Percentiles rank a stretch among this genome's conserved stretches.
phyloP scores from a whole-genome alignment of 139 green algal species.

The Picochlorum sp. region DNA sequence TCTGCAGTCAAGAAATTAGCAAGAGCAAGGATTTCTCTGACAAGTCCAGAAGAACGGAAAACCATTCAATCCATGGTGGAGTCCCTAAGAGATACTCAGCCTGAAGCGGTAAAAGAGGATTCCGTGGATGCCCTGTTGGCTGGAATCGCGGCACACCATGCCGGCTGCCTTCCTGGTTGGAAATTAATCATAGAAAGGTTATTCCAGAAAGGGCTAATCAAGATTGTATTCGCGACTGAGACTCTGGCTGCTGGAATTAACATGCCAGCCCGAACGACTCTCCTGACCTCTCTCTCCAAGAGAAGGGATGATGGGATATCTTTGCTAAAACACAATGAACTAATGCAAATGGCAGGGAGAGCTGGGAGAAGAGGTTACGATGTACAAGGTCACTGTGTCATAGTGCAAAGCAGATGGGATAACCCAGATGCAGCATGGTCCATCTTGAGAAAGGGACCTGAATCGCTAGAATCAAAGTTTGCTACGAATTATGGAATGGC shows the following conservation, averaged over 20 bases:
- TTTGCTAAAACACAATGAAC: slow-evolving; percentile 74
- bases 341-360: slow-evolving; percentile 68
- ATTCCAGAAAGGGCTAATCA: slow-evolving; percentile 72
- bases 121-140: slow-evolving; percentile 46
- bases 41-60: slow-evolving; percentile 27
- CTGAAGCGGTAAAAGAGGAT: slow-evolving; percentile 60
- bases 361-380: slow-evolving; percentile 77
- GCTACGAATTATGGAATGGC: slow-evolving; percentile 65
- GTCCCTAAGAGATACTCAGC: slow-evolving; percentile 39
- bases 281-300: slow-evolving; percentile 62
- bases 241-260: slow-evolving; percentile 97
- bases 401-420: slow-evolving; percentile 66
- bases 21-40: slow-evolving; percentile 20
- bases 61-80: slow-evolving; percentile 46
- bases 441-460: slow-evolving; percentile 63
- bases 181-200: slow-evolving; percentile 79
- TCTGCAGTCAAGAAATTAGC: slow-evolving; percentile 1
- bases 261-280: slow-evolving; percentile 91
- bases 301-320: slow-evolving; percentile 36
- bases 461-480: slow-evolving; percentile 63
- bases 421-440: slow-evolving; percentile 46
- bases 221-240: slow-evolving; percentile 91
- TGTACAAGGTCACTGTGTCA: slow-evolving; percentile 57
- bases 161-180: slow-evolving; percentile 84
- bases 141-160: slow-evolving; percentile 82